Conservation (phyloP, 129 eudicot species). For the Flaveria brownii region DNA sequence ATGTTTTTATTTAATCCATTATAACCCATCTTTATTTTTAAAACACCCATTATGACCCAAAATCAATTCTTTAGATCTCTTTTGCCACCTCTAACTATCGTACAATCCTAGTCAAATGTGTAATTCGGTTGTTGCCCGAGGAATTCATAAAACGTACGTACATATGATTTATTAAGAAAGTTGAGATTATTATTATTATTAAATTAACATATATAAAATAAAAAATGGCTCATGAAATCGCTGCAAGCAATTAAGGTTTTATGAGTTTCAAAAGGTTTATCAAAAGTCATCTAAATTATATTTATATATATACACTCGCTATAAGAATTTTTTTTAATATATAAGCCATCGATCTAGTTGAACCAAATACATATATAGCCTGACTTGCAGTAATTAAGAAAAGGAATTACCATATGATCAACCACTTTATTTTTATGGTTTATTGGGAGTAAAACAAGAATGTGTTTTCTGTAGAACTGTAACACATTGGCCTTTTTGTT, state of each 20-base stretch:
- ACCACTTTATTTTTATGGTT: slow-evolving; percentile 22
- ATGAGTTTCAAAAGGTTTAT: neutral
- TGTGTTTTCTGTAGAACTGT: slow-evolving; percentile 40
- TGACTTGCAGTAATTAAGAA: neutral
- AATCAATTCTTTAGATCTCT: too few relatives aligned
- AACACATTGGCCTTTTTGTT: slow-evolving; percentile 28
- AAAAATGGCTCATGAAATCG: neutral
- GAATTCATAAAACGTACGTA: neutral
- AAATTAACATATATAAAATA: neutral
- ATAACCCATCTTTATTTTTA: too few relatives aligned
- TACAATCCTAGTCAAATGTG: too few relatives aligned
- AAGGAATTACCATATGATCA: neutral
- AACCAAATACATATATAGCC: slow-evolving; percentile 11
- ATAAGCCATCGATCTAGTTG: neutral
- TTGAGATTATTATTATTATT: neutral
- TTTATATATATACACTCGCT: neutral
- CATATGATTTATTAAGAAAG: neutral
- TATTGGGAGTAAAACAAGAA: slow-evolving; percentile 33
- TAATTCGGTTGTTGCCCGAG: neutral
- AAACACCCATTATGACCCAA: too few relatives aligned
- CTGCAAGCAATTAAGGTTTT: neutral
- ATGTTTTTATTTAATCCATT: too few relatives aligned
- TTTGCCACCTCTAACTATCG: too few relatives aligned
- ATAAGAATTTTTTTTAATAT: neutral
- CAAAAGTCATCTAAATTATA: neutral